Base-by-base conservation (phyloP, 2,329 filamentous ascomycete genomes). In the Fusarium pseudocircinatum region DNA sequence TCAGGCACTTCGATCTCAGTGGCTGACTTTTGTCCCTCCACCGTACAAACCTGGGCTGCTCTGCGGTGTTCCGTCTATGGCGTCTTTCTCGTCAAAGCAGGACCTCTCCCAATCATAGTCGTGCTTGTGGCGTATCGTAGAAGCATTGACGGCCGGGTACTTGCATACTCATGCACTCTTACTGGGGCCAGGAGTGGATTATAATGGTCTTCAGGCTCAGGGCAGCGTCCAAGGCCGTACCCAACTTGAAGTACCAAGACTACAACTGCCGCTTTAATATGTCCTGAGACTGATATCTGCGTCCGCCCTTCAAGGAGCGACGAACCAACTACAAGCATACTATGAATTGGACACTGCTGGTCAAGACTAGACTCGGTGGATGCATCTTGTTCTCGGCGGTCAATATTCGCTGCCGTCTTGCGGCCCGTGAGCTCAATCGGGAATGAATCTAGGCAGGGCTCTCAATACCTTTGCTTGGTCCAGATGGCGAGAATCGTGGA, bases 91-190 rank as follows among this genome's bases (percentile, higher is more conserved):
- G 74, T 72, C 76, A 79, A 78, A 68, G 53, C 61, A 77, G 58
- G 67, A 64, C 79, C 78, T 75, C 82, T 80, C 78, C 78, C 79
- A 82, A 82, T 82, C 82, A 82, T 80, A 82, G 81, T 72, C 75
- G 78, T 84, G 82, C 83, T 83, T 84, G 84, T 85, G 84, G 84
- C 83, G 82, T 83, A 81, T 85, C 80, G 79, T 83, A 83, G 82
- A 81, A 82, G 80, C 78, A 82, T 82, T 83, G 80, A 82, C 79
- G 80, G 81, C 79, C 85, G 85, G 85, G 78, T 86, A 81, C 79
- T 78, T 86, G 85, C 85, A 87, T 84, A 77, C 77, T 82, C 78
- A 82, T 83, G 83, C 84, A 83, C 69, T 73, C 67, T 73, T 64
- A 62, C 70, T 65, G 66, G 66, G 60, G 52, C 50, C 60, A 67